Conservation (phyloP, 768 basidiomycete genomes). For the Termitomyces sp. region DNA sequence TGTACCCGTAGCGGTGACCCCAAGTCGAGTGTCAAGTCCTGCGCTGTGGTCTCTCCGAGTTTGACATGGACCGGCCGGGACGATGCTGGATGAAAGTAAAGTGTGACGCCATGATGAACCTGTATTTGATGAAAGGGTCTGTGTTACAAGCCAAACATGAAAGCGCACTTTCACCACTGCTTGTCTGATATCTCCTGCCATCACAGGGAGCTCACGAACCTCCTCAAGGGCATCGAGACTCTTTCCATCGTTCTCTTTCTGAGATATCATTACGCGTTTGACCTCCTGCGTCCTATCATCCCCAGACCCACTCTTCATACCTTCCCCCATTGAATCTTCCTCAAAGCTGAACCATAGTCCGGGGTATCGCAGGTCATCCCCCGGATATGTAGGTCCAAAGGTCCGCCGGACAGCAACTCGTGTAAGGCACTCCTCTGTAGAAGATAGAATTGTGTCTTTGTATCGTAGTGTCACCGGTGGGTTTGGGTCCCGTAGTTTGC, state of each 20-base stretch:
- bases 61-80: constrained; percentile 52
- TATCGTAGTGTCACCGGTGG: constrained; percentile 70
- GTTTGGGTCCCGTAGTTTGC: constrained; percentile 61
- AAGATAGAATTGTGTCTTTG: constrained; percentile 60
- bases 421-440: constrained; percentile 55
- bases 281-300: constrained; percentile 76
- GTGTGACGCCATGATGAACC: constrained; percentile 70
- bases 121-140: constrained; percentile 19
- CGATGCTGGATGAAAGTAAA: constrained; percentile 62
- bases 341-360: constrained; percentile 85
- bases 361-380: constrained; percentile 74
- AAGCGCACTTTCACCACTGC: constrained; percentile 63
- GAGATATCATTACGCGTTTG: constrained; percentile 68
- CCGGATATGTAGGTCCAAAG: constrained; percentile 82
- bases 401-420: constrained; percentile 64
- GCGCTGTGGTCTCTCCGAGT: constrained; percentile 74
- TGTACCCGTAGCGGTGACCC: constrained; percentile 75
- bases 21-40: constrained; percentile 76
- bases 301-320: constrained; percentile 44
- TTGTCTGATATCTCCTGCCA: constrained; percentile 68
- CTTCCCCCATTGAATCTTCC: constrained; percentile 61
- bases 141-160: background rate
- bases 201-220: constrained; percentile 56
- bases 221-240: constrained; percentile 72
- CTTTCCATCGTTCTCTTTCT: constrained; percentile 56